A percentile compares a stretch with the other conserved stretches of the same genome.
phyloP scores from a whole-genome alignment of 2,329 filamentous ascomycete genomes.

The Trichoderma koningii region DNA sequence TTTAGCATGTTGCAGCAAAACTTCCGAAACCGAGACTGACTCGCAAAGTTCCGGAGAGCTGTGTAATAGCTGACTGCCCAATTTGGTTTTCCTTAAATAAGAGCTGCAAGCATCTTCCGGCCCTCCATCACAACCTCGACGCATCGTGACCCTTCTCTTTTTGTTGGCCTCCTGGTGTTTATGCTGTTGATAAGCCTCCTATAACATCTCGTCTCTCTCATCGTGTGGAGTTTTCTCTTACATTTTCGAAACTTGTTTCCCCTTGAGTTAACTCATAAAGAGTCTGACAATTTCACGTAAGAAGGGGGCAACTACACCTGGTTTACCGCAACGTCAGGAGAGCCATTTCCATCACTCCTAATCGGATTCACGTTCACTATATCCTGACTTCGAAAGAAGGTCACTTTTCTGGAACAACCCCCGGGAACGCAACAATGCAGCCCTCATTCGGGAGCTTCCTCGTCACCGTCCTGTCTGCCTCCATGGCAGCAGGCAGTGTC shows the following conservation, averaged over 20 bases:
- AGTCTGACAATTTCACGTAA: constrained; percentile 11
- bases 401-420: neutral
- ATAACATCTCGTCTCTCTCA: neutral
- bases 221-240: neutral
- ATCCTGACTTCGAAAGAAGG: neutral
- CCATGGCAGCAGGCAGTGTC: constrained; percentile 23
- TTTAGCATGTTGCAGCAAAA: constrained; percentile 2
- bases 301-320: constrained; percentile 2
- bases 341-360: neutral
- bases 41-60: constrained; percentile 16
- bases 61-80: neutral
- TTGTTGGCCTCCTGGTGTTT: neutral
- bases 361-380: neutral
- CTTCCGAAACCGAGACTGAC: constrained; percentile 1
- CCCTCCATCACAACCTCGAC: neutral
- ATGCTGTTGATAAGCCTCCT: neutral
- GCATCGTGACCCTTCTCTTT: constrained; percentile 8
- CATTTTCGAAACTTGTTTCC: constrained; percentile 10
- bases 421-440: constrained; percentile 16
- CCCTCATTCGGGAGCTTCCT: constrained; percentile 24
- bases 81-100: constrained; percentile 3
- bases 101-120: neutral
- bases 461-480: constrained; percentile 24
- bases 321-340: neutral
- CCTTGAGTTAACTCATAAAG: neutral